Conservation (phyloP, 2,329 filamentous ascomycete species). For the Cercospora sp. region DNA sequence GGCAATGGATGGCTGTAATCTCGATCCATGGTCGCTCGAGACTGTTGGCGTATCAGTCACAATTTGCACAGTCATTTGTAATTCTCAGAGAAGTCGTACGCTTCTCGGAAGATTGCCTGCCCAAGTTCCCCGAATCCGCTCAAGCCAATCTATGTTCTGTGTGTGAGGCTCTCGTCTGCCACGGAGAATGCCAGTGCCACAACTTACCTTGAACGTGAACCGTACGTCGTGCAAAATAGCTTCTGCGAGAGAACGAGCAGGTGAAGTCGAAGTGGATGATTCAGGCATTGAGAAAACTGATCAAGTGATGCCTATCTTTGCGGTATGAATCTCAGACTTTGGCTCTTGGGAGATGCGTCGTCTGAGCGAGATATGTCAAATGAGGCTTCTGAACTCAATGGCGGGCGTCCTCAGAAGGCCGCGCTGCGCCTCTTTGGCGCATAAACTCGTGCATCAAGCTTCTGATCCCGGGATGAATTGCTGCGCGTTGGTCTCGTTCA, state of each 20-base stretch:
- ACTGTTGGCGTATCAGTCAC: too few species aligned
- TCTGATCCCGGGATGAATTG: not conserved
- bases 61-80: too few species aligned
- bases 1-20: too few species aligned
- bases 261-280: not conserved
- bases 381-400: not conserved
- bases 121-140: too few species aligned
- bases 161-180: too few species aligned
- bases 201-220: too few species aligned
- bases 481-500: not conserved
- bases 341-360: not conserved
- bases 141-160: too few species aligned
- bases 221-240: too few species aligned
- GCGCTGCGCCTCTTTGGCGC: not conserved
- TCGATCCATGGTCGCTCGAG: too few species aligned
- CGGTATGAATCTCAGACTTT: not conserved
- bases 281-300: not conserved
- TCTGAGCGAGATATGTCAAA: not conserved
- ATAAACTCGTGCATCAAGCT: not conserved
- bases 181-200: too few species aligned
- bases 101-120: too few species aligned
- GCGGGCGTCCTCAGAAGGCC: not conserved
- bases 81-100: too few species aligned
- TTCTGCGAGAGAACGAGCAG: not conserved
- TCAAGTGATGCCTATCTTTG: not conserved